phyloP scores from a whole-genome alignment of 345 rosid genomes.

The Microcos paniculata region DNA sequence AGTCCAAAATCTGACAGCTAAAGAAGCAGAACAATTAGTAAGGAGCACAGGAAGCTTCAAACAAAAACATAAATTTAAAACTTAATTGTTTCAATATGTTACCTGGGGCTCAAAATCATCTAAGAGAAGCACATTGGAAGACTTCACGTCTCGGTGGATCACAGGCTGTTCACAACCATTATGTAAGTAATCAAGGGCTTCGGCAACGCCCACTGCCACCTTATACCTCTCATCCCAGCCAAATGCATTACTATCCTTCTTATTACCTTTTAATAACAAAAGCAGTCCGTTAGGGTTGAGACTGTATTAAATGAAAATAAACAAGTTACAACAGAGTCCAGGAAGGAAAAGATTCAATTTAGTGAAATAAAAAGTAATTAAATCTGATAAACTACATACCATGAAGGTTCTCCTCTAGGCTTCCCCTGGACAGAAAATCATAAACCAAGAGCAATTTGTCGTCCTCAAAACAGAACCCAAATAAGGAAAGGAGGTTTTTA shows the following conservation, averaged over 20 bases:
- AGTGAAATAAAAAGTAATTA: not conserved
- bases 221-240: constrained; percentile 86
- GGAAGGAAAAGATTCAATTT: not conserved
- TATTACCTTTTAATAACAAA: constrained; percentile 45
- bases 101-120: constrained; percentile 98
- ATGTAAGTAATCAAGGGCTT: constrained; percentile 88
- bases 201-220: constrained; percentile 87
- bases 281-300: not conserved
- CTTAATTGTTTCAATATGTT: not conserved
- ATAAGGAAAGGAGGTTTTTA: constrained; percentile 76
- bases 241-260: constrained; percentile 50
- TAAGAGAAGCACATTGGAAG: constrained; percentile 87
- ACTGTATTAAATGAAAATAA: not conserved
- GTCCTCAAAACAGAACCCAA: constrained; percentile 80
- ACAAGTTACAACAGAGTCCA: not conserved
- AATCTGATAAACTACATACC: constrained; percentile 26
- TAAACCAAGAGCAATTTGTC: constrained; percentile 72
- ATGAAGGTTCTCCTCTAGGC: constrained; percentile 92
- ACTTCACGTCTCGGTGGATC: constrained; percentile 92
- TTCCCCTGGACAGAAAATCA: constrained; percentile 86
- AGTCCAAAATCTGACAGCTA: constrained; percentile 99
- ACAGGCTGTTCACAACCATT: constrained; percentile 61
- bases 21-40: constrained; percentile 26
- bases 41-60: constrained; percentile 18
- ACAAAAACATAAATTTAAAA: not conserved